A percentile compares a stretch with the other conserved stretches of the same genome.
These are phyloP conservation scores for Fusarium protoensiforme DNA, from an alignment of 2,329 filamentous ascomycete species.

Conservation along the genomic window DNA sequence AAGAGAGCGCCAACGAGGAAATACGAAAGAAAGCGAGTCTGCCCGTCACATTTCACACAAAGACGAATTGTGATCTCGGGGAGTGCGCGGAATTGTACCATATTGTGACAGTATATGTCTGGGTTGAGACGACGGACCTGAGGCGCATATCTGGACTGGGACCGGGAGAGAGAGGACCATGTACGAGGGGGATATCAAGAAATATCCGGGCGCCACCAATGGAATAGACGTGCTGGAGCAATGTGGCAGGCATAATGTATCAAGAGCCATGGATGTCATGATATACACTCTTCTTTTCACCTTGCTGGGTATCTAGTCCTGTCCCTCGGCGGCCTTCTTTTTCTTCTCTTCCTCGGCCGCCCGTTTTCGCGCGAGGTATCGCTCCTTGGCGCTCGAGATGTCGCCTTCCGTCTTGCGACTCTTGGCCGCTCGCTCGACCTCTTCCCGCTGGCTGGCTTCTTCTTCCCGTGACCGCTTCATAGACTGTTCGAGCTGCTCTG, in stretches of 20 bases:
- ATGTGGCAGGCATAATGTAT: conserved; percentile 25
- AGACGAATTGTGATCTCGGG: conserved; percentile 13
- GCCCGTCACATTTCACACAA: neutral
- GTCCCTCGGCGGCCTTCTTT: conserved; percentile 50
- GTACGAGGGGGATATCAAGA: conserved; percentile 14
- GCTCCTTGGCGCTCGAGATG: conserved; percentile 80
- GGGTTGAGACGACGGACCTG: conserved; percentile 1
- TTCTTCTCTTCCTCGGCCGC: conserved; percentile 78
- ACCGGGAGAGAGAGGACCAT: conserved; percentile 2
- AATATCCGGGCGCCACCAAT: conserved; percentile 24
- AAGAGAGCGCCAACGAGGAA: neutral
- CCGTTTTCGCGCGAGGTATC: conserved; percentile 81
- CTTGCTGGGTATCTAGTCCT: conserved; percentile 45
- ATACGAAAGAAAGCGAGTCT: neutral
- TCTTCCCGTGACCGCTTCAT: conserved; percentile 79
- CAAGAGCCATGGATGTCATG: conserved; percentile 25
- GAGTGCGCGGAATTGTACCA: conserved; percentile 37
- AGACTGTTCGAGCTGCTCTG: conserved; percentile 78
- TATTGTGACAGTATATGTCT: conserved; percentile 40
- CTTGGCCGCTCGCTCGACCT: conserved; percentile 75
- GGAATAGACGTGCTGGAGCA: conserved; percentile 33
- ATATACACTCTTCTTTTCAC: conserved; percentile 27
- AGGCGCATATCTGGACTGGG: neutral
- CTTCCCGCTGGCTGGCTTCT: conserved; percentile 70
- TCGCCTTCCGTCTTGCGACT: conserved; percentile 81